A percentile compares a stretch with the other conserved stretches of the same genome.
phyloP scores from a whole-genome alignment of 768 basidiomycete species.

The Kwoniella europaea region DNA sequence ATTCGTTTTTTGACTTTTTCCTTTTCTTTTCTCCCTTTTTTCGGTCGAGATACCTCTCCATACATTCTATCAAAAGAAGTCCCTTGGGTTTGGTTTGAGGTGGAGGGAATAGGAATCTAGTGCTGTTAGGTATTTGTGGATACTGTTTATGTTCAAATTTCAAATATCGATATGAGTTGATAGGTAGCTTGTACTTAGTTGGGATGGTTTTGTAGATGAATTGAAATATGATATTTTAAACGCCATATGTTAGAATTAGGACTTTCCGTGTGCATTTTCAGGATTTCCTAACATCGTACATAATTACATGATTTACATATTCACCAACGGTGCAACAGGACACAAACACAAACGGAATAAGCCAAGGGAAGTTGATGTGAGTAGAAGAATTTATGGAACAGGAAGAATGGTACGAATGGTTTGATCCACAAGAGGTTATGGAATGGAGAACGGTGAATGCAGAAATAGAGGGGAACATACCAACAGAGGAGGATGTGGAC shows the following conservation, averaged over 20 bases:
- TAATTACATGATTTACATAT: too few relatives aligned
- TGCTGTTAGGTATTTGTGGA: not conserved
- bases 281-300: too few relatives aligned
- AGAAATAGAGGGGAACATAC: not conserved
- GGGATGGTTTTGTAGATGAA: not conserved
- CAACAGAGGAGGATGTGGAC: not conserved
- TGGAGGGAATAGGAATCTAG: not conserved
- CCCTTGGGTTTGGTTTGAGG: not conserved
- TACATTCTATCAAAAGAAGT: not conserved
- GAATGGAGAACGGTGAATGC: not conserved
- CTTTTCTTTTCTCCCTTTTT: not conserved
- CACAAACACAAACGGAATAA: too few relatives aligned
- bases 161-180: too few relatives aligned
- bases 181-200: not conserved
- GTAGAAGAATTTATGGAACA: not conserved
- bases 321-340: too few relatives aligned
- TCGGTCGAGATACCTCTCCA: not conserved
- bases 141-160: not conserved
- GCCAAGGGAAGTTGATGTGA: too few relatives aligned
- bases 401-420: not conserved
- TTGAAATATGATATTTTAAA: not conserved
- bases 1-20: not conserved
- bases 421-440: not conserved
- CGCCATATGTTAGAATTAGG: too few relatives aligned
- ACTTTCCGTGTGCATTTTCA: too few relatives aligned